phyloP scores from a whole-genome alignment of 805 yeast species.

The Metschnikowia henanensis region DNA sequence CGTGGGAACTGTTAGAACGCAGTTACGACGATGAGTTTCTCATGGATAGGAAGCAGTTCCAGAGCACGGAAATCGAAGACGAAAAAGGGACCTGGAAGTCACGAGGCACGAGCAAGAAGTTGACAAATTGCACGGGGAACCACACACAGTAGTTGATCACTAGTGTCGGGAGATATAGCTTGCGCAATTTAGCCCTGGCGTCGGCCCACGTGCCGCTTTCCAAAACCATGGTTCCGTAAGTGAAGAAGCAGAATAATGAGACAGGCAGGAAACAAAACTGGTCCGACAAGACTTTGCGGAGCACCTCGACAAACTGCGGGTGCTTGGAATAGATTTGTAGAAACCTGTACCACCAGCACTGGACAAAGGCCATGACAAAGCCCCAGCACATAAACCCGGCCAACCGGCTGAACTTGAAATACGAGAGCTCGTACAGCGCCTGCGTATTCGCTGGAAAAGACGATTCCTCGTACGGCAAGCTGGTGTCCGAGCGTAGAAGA shows the following conservation, averaged over 20 bases:
- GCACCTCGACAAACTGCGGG: conserved; percentile 80
- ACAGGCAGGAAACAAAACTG: conserved; percentile 89
- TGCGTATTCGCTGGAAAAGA: conserved; percentile 2
- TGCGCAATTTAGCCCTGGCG: conserved; percentile 60
- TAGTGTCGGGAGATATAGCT: conserved; percentile 66
- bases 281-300: conserved; percentile 86
- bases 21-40: conserved; percentile 44
- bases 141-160: conserved; percentile 72
- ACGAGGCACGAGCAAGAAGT: conserved; percentile 68
- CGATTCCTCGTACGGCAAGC: conserved; percentile 5
- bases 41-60: conserved; percentile 93
- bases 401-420: conserved; percentile 68
- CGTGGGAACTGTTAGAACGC: not conserved
- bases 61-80: conserved; percentile 79
- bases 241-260: conserved; percentile 75
- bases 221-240: conserved; percentile 78
- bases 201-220: conserved; percentile 72
- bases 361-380: conserved; percentile 74
- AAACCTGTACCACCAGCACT: conserved; percentile 86
- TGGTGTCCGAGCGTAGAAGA: conserved; percentile 30
- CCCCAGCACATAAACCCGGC: conserved; percentile 90
- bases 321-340: conserved; percentile 80
- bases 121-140: conserved; percentile 80
- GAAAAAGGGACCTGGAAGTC: conserved; percentile 88
- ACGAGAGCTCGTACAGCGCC: conserved; percentile 23